Percentiles rank a stretch among this genome's conserved stretches.
Evolutionary conservation across 1,284 basidiomycete species (phyloP).

Genomic region (Caloboletus firmus): DNA sequence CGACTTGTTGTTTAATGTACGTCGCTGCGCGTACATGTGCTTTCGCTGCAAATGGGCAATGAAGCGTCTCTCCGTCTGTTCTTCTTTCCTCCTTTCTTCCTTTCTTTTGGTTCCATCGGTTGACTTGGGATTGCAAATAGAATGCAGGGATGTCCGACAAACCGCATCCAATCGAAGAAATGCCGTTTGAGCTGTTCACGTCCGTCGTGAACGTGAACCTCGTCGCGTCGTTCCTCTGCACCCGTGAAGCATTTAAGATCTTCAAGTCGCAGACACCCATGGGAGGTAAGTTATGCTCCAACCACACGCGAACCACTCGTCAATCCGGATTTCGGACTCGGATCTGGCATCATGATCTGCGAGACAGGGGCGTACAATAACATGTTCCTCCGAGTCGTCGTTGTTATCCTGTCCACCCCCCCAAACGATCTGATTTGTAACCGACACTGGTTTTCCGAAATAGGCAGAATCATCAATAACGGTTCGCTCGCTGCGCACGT

Average conservation of each 20-base stretch:
- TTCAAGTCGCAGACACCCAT: constrained; percentile 74
- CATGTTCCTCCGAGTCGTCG: too few relatives aligned
- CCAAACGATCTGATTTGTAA: not conserved
- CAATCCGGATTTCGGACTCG: not conserved
- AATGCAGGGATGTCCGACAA: constrained; percentile 60
- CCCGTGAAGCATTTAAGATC: constrained; percentile 68
- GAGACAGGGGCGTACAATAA: not conserved
- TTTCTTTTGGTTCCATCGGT: not conserved
- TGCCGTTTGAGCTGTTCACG: constrained; percentile 61
- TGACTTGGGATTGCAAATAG: constrained; percentile 34
- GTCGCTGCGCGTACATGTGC: constrained; percentile 14
- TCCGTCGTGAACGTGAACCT: constrained; percentile 71
- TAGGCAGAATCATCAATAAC: constrained; percentile 81
- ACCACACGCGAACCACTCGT: not conserved
- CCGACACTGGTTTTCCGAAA: not conserved
- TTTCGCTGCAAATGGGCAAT: not conserved
- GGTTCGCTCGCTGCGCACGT: constrained; percentile 75
- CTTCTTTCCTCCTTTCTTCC: too few relatives aligned
- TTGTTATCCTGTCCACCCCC: not conserved
- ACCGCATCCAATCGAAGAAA: constrained; percentile 61
- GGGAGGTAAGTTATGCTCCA: constrained; percentile 50
- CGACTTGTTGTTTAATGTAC: constrained; percentile 80
- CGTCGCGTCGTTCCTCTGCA: constrained; percentile 72
- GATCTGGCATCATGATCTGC: not conserved
- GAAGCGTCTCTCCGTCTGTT: too few relatives aligned